These are phyloP conservation scores for Echium plantagineum DNA, from an alignment of 257 asterid genomes.

Conservation along the genomic window DNA sequence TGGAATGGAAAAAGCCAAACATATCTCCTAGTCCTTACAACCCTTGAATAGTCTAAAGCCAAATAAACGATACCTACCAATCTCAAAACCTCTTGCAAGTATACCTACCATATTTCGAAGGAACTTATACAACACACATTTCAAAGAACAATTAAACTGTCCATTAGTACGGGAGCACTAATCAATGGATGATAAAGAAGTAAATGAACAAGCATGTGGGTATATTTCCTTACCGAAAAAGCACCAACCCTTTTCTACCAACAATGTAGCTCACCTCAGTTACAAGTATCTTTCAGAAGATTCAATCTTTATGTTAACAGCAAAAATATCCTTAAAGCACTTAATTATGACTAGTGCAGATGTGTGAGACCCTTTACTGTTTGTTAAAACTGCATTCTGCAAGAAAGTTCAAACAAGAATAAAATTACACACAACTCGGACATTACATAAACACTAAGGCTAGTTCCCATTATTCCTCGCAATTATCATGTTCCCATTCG, in stretches of 20 bases:
- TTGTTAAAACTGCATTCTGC: background rate
- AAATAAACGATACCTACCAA: too few relatives aligned
- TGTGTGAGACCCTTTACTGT: too few relatives aligned
- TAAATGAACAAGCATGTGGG: slow-evolving; percentile 5
- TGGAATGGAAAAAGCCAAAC: background rate
- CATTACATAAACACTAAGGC: too few relatives aligned
- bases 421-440: too few relatives aligned
- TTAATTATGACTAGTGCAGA: background rate
- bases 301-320: slow-evolving; percentile 4
- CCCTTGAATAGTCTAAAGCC: too few relatives aligned
- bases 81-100: too few relatives aligned
- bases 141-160: background rate
- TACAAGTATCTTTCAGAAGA: slow-evolving; percentile 8
- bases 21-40: too few relatives aligned
- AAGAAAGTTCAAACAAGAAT: background rate
- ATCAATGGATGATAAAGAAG: slow-evolving; percentile 6
- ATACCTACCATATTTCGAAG: too few relatives aligned
- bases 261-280: slow-evolving; percentile 8
- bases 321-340: too few relatives aligned
- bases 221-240: slow-evolving; percentile 22
- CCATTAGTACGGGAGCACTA: background rate
- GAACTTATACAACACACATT: background rate
- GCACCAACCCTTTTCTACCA: slow-evolving; percentile 1
- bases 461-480: too few relatives aligned
- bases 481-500: too few relatives aligned